Conservation (phyloP, 306 rosid species). For the Citrullus colocynthis region DNA sequence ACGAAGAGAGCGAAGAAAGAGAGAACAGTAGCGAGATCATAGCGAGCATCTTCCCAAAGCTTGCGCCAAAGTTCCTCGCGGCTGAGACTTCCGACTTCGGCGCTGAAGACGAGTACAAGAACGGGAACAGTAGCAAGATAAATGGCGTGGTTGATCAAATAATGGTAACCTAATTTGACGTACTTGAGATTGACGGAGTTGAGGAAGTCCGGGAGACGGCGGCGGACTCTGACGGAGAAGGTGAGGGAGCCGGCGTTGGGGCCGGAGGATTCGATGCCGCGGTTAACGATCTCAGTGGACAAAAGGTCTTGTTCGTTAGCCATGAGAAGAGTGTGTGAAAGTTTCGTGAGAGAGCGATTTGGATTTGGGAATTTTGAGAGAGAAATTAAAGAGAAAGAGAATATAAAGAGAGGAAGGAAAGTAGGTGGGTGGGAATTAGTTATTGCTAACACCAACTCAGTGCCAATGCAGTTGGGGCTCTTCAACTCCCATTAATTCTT, state of each 20-base stretch:
- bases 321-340: constrained; percentile 23
- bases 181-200: constrained; percentile 92
- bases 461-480: constrained; percentile 47
- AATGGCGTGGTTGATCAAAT: constrained; percentile 77
- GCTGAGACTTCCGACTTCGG: constrained; percentile 75
- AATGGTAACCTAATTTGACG: constrained; percentile 82
- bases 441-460: constrained; percentile 53
- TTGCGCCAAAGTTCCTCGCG: constrained; percentile 72
- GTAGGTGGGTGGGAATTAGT: constrained; percentile 42
- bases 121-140: constrained; percentile 73
- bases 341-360: neutral
- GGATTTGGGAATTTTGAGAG: neutral
- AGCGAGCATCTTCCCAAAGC: constrained; percentile 76
- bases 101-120: constrained; percentile 69
- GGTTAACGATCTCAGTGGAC: constrained; percentile 83
- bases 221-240: constrained; percentile 72
- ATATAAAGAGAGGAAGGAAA: neutral
- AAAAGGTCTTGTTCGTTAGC: constrained; percentile 58
- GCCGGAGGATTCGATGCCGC: constrained; percentile 71
- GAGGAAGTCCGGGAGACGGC: constrained; percentile 77
- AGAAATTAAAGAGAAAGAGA: neutral
- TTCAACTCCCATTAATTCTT: constrained; percentile 43
- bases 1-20: constrained; percentile 69
- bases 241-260: constrained; percentile 89
- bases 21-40: constrained; percentile 70